Conservation (phyloP, 2,329 filamentous ascomycete species). For the Ceratocystiopsis brevicomis region DNA sequence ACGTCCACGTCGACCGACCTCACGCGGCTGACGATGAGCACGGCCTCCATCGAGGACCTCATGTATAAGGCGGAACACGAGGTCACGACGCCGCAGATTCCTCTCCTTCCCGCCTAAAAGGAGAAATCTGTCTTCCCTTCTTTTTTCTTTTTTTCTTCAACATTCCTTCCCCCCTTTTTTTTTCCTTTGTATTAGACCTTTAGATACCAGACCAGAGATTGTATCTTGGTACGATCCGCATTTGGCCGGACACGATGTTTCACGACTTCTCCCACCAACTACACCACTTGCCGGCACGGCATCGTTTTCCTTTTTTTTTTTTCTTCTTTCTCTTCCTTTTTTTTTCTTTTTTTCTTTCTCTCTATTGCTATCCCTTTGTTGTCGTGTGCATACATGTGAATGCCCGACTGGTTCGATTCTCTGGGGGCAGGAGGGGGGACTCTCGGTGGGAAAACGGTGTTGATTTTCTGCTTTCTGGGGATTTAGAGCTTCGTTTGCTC, state of each 20-base stretch:
- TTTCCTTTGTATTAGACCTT: background rate
- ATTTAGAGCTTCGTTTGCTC: too few species aligned
- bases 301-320: background rate
- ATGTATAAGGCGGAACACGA: background rate
- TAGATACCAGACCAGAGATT: background rate
- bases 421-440: too few species aligned
- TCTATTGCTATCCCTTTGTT: background rate
- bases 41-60: conserved; percentile 21
- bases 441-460: too few species aligned
- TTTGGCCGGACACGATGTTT: conserved; percentile 3
- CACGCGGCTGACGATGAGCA: conserved; percentile 35
- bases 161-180: background rate
- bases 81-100: background rate
- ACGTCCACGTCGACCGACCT: conserved; percentile 34
- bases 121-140: background rate
- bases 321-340: background rate
- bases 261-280: conserved; percentile 2
- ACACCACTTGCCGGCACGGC: background rate
- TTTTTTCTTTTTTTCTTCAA: background rate
- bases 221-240: background rate
- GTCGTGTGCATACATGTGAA: too few species aligned
- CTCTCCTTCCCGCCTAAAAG: background rate
- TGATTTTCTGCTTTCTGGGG: background rate
- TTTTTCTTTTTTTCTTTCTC: background rate
- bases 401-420: too few species aligned